A percentile compares a stretch with the other conserved stretches of the same genome.
phyloP scores from a whole-genome alignment of 768 basidiomycete genomes.

The Kwoniella europaea region DNA sequence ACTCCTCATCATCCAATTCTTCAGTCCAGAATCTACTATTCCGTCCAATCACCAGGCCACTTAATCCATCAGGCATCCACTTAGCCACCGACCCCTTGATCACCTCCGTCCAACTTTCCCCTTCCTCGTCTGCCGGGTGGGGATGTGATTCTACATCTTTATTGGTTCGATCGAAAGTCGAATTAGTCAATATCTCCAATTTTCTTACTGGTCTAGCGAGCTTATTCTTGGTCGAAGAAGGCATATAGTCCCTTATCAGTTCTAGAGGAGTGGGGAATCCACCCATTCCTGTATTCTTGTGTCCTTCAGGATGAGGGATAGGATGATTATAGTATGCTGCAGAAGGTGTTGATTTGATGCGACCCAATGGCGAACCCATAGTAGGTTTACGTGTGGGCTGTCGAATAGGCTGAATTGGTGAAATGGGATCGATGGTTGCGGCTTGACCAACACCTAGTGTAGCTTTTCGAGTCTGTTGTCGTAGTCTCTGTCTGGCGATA shows the following conservation, averaged over 20 bases:
- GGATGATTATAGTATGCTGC: background rate
- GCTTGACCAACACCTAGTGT: conserved; percentile 1
- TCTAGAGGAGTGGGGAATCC: conserved; percentile 29
- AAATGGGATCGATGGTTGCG: conserved; percentile 3
- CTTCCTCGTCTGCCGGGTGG: background rate
- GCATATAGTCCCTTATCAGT: conserved; percentile 9
- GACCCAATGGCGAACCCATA: conserved; percentile 1
- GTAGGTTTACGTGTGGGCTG: background rate
- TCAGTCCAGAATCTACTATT: conserved; percentile 53
- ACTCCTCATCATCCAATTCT: conserved; percentile 50
- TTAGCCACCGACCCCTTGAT: conserved; percentile 30
- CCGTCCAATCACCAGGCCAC: conserved; percentile 48
- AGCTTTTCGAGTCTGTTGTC: conserved; percentile 16
- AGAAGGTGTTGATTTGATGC: conserved; percentile 4
- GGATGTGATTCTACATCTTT: conserved; percentile 1
- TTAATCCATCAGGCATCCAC: conserved; percentile 49
- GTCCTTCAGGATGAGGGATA: conserved; percentile 2
- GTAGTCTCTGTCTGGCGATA: conserved; percentile 14
- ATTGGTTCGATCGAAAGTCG: background rate
- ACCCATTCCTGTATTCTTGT: conserved; percentile 25
- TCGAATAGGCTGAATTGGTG: background rate
- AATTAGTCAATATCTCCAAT: conserved; percentile 10
- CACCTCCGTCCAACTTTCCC: conserved; percentile 27
- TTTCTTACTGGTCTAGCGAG: conserved; percentile 13
- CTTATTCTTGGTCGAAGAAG: conserved; percentile 9